These are phyloP conservation scores for Globisporangium orthogonon DNA, from an alignment of 352 stramenopile genomes.

Conservation along the genomic window DNA sequence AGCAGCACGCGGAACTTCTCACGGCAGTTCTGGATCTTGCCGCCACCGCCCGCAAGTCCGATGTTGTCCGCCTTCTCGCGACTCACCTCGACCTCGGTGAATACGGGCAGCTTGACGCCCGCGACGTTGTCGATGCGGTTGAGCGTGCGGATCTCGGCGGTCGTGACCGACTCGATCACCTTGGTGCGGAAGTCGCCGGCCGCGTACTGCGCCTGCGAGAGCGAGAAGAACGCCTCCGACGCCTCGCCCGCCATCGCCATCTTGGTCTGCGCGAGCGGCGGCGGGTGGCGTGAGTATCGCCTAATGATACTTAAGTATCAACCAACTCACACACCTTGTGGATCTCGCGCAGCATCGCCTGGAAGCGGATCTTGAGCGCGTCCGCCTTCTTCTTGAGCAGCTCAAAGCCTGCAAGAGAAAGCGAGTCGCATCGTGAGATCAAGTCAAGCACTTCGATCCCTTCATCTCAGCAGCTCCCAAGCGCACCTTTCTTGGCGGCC, in stretches of 20 bases:
- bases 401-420: conserved; percentile 53
- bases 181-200: conserved; percentile 97
- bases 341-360: conserved; percentile 84
- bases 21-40: conserved; percentile 95
- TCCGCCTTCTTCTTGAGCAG: conserved; percentile 98
- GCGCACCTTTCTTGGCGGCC: conserved; percentile 81
- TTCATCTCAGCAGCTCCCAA: neutral
- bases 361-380: conserved; percentile 96
- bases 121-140: conserved; percentile 99
- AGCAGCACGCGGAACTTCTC: conserved; percentile 86
- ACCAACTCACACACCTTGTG: conserved; percentile 44
- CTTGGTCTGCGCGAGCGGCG: conserved; percentile 48
- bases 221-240: conserved; percentile 94
- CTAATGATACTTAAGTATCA: conserved; percentile 13
- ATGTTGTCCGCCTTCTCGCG: conserved; percentile 94
- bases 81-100: conserved; percentile 94
- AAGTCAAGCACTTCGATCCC: neutral
- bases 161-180: conserved; percentile 95
- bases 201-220: conserved; percentile 98
- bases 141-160: conserved; percentile 92
- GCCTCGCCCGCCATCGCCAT: conserved; percentile 87
- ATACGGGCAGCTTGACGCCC: conserved; percentile 98
- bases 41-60: conserved; percentile 93
- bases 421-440: neutral
- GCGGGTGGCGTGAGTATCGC: no score